These are phyloP conservation scores for Fraxinus pennsylvanica DNA, from an alignment of 257 asterid species.

Conservation along the genomic window DNA sequence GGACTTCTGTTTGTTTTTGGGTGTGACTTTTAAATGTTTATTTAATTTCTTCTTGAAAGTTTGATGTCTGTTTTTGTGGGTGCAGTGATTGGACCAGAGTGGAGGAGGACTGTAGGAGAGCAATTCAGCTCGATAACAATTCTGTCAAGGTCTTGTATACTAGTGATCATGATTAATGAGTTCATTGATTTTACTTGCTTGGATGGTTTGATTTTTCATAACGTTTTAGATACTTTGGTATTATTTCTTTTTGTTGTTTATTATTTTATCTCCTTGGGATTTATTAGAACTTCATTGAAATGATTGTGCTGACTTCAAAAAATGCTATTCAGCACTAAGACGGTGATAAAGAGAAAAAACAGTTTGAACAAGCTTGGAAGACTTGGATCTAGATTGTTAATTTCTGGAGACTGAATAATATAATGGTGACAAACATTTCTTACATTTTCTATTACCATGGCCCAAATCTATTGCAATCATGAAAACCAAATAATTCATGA, in stretches of 20 bases:
- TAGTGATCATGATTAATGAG: background rate
- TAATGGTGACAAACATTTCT: background rate
- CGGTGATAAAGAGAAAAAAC: background rate
- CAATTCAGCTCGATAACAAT: constrained; percentile 60
- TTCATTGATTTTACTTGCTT: background rate
- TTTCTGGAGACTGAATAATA: background rate
- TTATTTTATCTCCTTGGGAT: background rate
- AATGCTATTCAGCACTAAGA: background rate
- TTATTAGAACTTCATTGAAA: background rate
- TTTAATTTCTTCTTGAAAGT: background rate
- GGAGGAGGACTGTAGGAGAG: constrained; percentile 72
- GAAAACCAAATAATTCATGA: background rate
- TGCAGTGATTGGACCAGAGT: constrained; percentile 74
- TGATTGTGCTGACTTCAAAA: background rate
- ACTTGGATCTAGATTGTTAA: background rate
- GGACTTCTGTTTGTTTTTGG: constrained; percentile 2
- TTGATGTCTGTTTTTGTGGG: constrained; percentile 13
- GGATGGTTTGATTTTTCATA: background rate
- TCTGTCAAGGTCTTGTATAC: constrained; percentile 52
- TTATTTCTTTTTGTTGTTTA: background rate
- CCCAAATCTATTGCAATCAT: background rate
- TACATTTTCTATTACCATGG: background rate
- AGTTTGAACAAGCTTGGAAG: background rate
- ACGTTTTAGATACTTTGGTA: background rate
- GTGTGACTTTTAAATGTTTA: constrained; percentile 1